phyloP scores from a whole-genome alignment of 495 filamentous ascomycete species.

The Podospora tetraspora region DNA sequence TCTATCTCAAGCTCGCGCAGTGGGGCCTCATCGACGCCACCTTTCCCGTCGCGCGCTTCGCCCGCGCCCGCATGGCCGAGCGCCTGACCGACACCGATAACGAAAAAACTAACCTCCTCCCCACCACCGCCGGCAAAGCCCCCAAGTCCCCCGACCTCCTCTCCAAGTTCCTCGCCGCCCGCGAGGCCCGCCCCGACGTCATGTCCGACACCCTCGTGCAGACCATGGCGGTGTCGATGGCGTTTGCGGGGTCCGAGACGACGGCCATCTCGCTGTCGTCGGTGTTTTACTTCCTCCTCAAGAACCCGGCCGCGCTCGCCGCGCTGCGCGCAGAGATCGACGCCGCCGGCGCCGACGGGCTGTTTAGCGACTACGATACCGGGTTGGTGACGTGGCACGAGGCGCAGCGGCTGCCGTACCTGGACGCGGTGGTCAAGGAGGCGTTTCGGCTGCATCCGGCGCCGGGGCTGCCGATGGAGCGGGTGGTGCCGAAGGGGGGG shows the following conservation, averaged over 20 bases:
- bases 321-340: slow-evolving; percentile 52
- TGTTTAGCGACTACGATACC: slow-evolving; percentile 46
- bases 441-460: slow-evolving; percentile 61
- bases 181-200: slow-evolving; percentile 56
- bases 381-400: slow-evolving; percentile 57
- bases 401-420: slow-evolving; percentile 54
- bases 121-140: slow-evolving; percentile 33
- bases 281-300: slow-evolving; percentile 62
- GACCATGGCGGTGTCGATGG: slow-evolving; percentile 61
- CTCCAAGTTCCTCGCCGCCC: slow-evolving; percentile 56
- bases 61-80: slow-evolving; percentile 51
- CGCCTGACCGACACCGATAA: slow-evolving; percentile 38
- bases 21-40: slow-evolving; percentile 50
- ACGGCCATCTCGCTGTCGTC: slow-evolving; percentile 58
- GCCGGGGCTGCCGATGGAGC: slow-evolving; percentile 57
- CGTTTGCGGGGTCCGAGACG: slow-evolving; percentile 59
- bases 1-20: slow-evolving; percentile 47
- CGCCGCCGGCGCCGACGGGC: slow-evolving; percentile 40
- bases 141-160: slow-evolving; percentile 54
- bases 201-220: slow-evolving; percentile 61
- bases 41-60: slow-evolving; percentile 59
- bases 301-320: slow-evolving; percentile 43
- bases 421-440: slow-evolving; percentile 67
- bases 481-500: slow-evolving; percentile 56
- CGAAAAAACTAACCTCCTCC: slow-evolving; percentile 31